Base-by-base conservation (phyloP, 305 asterid genomes). In the Fraxinus sp. region DNA sequence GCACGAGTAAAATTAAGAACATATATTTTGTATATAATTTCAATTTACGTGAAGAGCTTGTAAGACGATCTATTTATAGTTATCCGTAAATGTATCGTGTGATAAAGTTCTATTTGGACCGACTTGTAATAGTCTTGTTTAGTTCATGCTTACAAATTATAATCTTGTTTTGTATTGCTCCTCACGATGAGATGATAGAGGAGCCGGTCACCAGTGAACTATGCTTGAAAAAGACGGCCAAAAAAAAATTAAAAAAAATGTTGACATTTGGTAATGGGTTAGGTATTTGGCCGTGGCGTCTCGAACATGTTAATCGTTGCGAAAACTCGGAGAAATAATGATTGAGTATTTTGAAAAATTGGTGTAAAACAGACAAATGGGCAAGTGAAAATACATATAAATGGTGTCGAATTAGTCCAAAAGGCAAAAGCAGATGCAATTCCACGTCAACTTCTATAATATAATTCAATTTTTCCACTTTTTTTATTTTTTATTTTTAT, bases 261-360 rank as follows among this genome's bases (percentile, higher is more conserved):
- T 62, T 7, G 24, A 62, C 9, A 62, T 22, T 62, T 62, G 26
- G 71, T 18, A 62, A 62, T 62, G 71, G 71, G 24, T 52, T 62
- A 62, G 32, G 71, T 18, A 62, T 62, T 22, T 41, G 66, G 81
- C 49, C 80, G 88, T 90, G 91, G 91, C 89, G 89, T 84, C 86
- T 86, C 89, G 92, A 78, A 16, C 14, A 85, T 84, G 89, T 64
- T 79, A 79, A 66, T 79, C 55, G 49, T 28, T 73, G 83, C 37
- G 9, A 66, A 66, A 66, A 24, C 41, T 66, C 1, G 20, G 55
- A 83, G 26, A 73, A 49, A 9, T 66, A 71, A 72, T 79, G 83
- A 39, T 64, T 9, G 74, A 32, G 78, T 74, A 71, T 78, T 78
- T 82, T 81, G 81, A 81, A 81, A 79, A 73, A 75, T 76, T 68